Percentiles rank a stretch among this genome's conserved stretches.
phyloP scores from a whole-genome alignment of 2,329 filamentous ascomycete genomes.

The Trichophyton verrucosum region DNA sequence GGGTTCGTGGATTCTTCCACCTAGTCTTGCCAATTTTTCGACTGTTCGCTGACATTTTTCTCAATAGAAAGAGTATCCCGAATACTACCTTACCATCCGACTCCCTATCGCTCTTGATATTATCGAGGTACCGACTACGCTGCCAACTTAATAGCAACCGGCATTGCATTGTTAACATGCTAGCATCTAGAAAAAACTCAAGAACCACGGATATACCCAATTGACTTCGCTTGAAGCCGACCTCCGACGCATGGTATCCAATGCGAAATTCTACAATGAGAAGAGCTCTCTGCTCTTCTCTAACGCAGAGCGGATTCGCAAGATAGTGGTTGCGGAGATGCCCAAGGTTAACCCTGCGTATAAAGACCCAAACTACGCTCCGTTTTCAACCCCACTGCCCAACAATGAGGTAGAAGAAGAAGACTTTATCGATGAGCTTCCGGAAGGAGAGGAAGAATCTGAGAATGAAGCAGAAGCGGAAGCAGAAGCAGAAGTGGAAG shows the following conservation, averaged over 20 bases:
- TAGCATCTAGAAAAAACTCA: slow-evolving; percentile 46
- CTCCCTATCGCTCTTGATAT: slow-evolving; percentile 68
- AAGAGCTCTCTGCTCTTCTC: slow-evolving; percentile 61
- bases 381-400: slow-evolving; percentile 61
- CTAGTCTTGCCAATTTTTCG: slow-evolving; percentile 9
- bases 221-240: slow-evolving; percentile 70
- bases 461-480: slow-evolving; percentile 22
- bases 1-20: slow-evolving; percentile 26
- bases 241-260: slow-evolving; percentile 75
- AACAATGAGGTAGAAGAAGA: slow-evolving; percentile 23
- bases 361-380: slow-evolving; percentile 53
- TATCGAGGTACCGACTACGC: slow-evolving; percentile 46
- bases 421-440: too few relatives aligned
- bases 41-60: slow-evolving; percentile 5
- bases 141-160: not conserved
- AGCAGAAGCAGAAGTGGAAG: not conserved
- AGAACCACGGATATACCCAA: slow-evolving; percentile 53
- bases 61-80: slow-evolving; percentile 44
- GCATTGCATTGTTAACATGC: not conserved
- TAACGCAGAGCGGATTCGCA: slow-evolving; percentile 76
- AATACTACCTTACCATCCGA: slow-evolving; percentile 65
- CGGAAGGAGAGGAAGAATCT: not conserved
- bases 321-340: slow-evolving; percentile 80
- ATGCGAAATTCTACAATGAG: slow-evolving; percentile 73
- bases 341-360: slow-evolving; percentile 77